These are phyloP conservation scores for Chenopodium album DNA, from an alignment of 148 eudicot genomes.

Conservation along the genomic window DNA sequence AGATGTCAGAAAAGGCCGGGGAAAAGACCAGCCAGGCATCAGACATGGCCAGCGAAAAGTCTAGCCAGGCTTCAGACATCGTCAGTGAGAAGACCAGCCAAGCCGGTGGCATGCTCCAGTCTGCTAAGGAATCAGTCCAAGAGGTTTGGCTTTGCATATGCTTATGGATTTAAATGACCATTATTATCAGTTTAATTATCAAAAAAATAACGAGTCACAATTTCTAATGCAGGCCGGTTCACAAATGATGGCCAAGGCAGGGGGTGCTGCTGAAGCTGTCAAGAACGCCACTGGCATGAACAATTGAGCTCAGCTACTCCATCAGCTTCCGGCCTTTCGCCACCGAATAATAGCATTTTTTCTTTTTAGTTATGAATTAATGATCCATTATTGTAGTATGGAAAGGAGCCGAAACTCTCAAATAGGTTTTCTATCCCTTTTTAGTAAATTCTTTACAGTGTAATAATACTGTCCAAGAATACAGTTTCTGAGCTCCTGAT, in stretches of 20 bases:
- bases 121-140: constrained; percentile 41
- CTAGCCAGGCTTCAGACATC: neutral
- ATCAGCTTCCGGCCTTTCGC: neutral
- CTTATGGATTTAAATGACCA: neutral
- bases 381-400: neutral
- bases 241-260: constrained; percentile 45
- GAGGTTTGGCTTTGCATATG: constrained; percentile 20
- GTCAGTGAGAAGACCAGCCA: neutral
- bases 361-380: neutral
- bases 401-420: neutral
- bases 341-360: neutral
- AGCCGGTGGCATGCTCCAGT: constrained; percentile 31
- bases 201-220: neutral
- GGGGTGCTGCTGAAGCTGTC: constrained; percentile 42
- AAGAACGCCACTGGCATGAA: constrained; percentile 57
- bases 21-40: neutral
- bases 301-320: constrained; percentile 28
- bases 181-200: neutral
- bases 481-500: constrained; percentile 25
- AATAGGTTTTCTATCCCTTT: neutral
- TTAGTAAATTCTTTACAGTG: constrained; percentile 1
- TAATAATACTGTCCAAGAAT: constrained; percentile 13
- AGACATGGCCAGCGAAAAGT: neutral
- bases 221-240: constrained; percentile 41
- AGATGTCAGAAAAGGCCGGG: neutral